A percentile compares a stretch with the other conserved stretches of the same genome.
phyloP scores from a whole-genome alignment of 176 grass and related monocot species.

The Cymbopogon citratus region DNA sequence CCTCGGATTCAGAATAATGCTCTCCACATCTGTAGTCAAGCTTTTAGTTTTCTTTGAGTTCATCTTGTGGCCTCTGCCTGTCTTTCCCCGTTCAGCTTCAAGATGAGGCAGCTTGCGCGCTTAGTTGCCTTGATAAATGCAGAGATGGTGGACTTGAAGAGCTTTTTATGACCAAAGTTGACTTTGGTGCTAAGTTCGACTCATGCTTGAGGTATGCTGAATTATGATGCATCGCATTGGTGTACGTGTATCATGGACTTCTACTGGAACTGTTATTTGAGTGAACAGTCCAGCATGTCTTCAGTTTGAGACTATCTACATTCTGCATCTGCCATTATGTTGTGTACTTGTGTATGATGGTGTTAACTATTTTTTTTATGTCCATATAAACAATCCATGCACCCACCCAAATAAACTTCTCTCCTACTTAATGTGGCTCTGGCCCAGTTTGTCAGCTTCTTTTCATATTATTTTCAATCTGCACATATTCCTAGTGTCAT shows the following conservation, averaged over 20 bases:
- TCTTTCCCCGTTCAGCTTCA: slow-evolving; percentile 55
- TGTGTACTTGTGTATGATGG: neutral
- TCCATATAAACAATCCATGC: neutral
- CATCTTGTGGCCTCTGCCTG: slow-evolving; percentile 8
- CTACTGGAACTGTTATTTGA: neutral
- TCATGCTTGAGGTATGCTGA: slow-evolving; percentile 74
- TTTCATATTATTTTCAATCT: slow-evolving; percentile 13
- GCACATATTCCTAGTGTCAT: neutral
- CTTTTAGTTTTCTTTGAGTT: slow-evolving; percentile 18
- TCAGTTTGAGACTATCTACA: slow-evolving; percentile 1
- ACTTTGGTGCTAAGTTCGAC: slow-evolving; percentile 88
- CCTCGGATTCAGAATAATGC: slow-evolving; percentile 12
- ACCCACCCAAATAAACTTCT: neutral
- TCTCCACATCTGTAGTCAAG: neutral
- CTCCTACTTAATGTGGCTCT: neutral
- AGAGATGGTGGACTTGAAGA: slow-evolving; percentile 85
- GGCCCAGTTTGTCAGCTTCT: neutral
- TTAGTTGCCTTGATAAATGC: slow-evolving; percentile 72
- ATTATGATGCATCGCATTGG: neutral
- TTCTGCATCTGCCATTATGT: neutral
- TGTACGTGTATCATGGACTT: neutral
- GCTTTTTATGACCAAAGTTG: slow-evolving; percentile 89
- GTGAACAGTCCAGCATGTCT: neutral
- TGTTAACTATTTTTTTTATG: neutral
- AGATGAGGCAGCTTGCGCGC: slow-evolving; percentile 65